Percentiles rank a stretch among this genome's conserved stretches.
These are phyloP conservation scores for Tricharina praecox DNA, from an alignment of 495 filamentous ascomycete species.

Conservation along the genomic window DNA sequence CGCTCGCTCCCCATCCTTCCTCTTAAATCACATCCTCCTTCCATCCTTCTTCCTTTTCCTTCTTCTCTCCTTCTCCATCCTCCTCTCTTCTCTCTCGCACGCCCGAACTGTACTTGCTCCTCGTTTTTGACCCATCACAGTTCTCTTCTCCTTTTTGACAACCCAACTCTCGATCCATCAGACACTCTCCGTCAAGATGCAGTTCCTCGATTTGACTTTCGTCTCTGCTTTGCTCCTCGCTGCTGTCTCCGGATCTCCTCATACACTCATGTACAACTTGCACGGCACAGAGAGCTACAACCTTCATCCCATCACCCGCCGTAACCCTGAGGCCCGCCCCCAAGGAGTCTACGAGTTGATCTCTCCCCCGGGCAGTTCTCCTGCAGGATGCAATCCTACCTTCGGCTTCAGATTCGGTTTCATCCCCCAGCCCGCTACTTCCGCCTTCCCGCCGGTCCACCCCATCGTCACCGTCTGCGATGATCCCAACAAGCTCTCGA, in stretches of 20 bases:
- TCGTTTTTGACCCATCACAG: no score
- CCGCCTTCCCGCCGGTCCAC: not conserved
- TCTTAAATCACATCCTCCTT: no score
- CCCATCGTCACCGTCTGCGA: constrained; percentile 9
- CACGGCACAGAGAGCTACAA: not conserved
- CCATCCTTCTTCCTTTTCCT: no score
- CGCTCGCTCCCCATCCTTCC: no score
- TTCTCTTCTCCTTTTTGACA: no score
- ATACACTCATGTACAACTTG: not conserved
- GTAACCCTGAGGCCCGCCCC: constrained; percentile 7
- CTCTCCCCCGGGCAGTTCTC: constrained; percentile 9
- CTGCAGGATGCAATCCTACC: constrained; percentile 10
- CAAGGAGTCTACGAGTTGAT: constrained; percentile 17
- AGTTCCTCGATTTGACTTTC: not conserved
- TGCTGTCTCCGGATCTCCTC: not conserved
- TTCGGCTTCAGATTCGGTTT: constrained; percentile 8
- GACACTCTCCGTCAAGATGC: not conserved
- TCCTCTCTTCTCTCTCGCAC: no score
- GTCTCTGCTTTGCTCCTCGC: not conserved
- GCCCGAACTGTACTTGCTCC: no score
- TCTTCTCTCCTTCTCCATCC: no score
- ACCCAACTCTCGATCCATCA: no score
- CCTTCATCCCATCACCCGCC: not conserved
- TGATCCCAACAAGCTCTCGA: constrained; percentile 27
- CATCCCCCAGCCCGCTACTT: not conserved